Percentiles rank a stretch among this genome's conserved stretches.
These are phyloP conservation scores for Fistulifera solaris DNA, from an alignment of 108 stramenopile species.

Conservation along the genomic window DNA sequence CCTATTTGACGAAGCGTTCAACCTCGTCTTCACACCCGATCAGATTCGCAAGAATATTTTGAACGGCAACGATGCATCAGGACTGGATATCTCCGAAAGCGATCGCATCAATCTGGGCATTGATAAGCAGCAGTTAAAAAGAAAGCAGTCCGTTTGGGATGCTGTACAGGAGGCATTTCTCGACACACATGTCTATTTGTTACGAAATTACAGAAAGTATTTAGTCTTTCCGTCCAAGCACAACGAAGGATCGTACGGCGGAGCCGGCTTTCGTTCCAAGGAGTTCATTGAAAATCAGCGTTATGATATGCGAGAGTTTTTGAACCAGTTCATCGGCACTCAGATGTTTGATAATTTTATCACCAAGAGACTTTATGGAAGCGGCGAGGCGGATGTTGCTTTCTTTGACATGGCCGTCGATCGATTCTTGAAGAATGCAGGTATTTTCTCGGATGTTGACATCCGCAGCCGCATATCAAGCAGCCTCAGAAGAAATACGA, in stretches of 20 bases:
- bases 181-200: conserved; percentile 64
- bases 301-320: conserved; percentile 54
- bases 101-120: conserved; percentile 37
- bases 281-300: conserved; percentile 62
- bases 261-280: conserved; percentile 64
- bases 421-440: conserved; percentile 63
- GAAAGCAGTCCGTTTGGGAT: conserved; percentile 70
- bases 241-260: conserved; percentile 64
- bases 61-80: conserved; percentile 63
- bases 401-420: conserved; percentile 78
- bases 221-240: conserved; percentile 77
- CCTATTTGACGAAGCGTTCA: conserved; percentile 77
- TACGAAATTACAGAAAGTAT: conserved; percentile 77
- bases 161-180: conserved; percentile 78
- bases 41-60: conserved; percentile 63
- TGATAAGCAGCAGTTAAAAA: conserved; percentile 28
- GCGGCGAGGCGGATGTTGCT: conserved; percentile 67
- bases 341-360: conserved; percentile 85
- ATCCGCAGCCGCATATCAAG: conserved; percentile 25
- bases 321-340: conserved; percentile 58
- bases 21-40: conserved; percentile 67
- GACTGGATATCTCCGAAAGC: conserved; percentile 28
- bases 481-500: conserved; percentile 1
- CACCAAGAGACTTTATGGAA: conserved; percentile 76
- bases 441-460: conserved; percentile 46